Evolutionary conservation across 78 protist species (phyloP).

Genomic region (Dictyostelium brefeldianum): DNA sequence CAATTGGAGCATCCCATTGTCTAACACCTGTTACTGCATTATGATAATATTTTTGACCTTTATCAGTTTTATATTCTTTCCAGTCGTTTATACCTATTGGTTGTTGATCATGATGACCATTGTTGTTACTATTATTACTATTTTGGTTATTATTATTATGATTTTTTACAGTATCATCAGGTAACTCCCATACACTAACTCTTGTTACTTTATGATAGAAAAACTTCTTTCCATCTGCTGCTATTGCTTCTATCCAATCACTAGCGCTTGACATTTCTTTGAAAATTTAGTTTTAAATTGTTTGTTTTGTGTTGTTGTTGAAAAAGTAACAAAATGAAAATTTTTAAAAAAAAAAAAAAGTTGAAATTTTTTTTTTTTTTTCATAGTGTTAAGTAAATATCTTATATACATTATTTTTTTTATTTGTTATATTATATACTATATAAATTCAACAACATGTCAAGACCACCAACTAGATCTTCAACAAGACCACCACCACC

Average conservation of each 20-base stretch:
- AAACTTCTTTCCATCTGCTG: constrained; percentile 68
- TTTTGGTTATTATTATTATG: neutral
- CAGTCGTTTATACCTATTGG: neutral
- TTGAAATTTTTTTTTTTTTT: too few relatives aligned
- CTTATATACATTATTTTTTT: too few relatives aligned
- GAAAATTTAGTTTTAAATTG: neutral
- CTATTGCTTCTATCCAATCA: constrained; percentile 45
- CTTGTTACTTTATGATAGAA: constrained; percentile 47
- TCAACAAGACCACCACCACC: too few relatives aligned
- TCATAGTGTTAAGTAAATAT: neutral
- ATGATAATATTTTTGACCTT: constrained; percentile 63
- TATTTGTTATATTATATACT: too few relatives aligned
- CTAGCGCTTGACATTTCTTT: neutral
- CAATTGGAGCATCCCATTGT: constrained; percentile 55
- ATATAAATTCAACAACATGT: neutral
- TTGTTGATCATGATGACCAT: neutral
- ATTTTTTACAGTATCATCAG: constrained; percentile 2
- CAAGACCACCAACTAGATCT: too few relatives aligned
- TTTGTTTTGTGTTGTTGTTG: neutral
- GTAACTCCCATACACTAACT: constrained; percentile 64
- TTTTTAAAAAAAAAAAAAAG: neutral
- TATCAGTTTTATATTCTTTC: constrained; percentile 64
- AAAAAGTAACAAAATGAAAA: neutral
- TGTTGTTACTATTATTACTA: neutral
- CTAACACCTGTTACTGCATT: constrained; percentile 33